Evolutionary conservation across 1,139 yeast species (phyloP).

Genomic region (Suhomyces coccinellae): DNA sequence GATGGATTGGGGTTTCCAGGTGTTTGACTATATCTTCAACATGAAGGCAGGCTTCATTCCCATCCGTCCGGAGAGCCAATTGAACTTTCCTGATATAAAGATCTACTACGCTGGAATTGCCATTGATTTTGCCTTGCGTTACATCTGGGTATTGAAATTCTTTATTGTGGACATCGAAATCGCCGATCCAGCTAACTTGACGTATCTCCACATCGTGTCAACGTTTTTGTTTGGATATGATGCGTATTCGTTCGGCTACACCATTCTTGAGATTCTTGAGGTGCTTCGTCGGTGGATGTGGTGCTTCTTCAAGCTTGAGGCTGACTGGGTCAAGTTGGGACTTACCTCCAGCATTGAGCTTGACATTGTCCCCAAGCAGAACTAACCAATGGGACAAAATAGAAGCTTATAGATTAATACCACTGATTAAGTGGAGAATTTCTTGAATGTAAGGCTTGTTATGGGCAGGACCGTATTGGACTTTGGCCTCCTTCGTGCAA

Average conservation of each 20-base stretch:
- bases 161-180: constrained; percentile 32
- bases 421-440: neutral
- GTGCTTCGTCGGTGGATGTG: constrained; percentile 83
- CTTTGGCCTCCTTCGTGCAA: no score
- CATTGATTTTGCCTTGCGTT: constrained; percentile 65
- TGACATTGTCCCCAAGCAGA: constrained; percentile 10
- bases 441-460: no score
- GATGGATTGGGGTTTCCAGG: constrained; percentile 83
- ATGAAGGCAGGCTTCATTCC: constrained; percentile 2
- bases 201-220: constrained; percentile 18
- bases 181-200: constrained; percentile 12
- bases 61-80: constrained; percentile 2
- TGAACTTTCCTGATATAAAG: constrained; percentile 1
- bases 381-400: constrained; percentile 1
- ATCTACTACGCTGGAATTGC: constrained; percentile 44
- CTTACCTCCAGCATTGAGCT: constrained; percentile 14
- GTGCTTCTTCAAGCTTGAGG: constrained; percentile 82
- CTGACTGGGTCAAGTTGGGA: constrained; percentile 57
- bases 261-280: constrained; percentile 68
- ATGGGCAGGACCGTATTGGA: no score
- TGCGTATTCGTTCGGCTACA: constrained; percentile 59
- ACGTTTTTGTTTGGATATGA: constrained; percentile 43
- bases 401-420: constrained; percentile 4
- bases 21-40: constrained; percentile 39
- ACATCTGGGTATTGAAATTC: constrained; percentile 70